Base-by-base conservation (phyloP, 192 early-diverging fungal genomes). In the Spinellus fusiger region DNA sequence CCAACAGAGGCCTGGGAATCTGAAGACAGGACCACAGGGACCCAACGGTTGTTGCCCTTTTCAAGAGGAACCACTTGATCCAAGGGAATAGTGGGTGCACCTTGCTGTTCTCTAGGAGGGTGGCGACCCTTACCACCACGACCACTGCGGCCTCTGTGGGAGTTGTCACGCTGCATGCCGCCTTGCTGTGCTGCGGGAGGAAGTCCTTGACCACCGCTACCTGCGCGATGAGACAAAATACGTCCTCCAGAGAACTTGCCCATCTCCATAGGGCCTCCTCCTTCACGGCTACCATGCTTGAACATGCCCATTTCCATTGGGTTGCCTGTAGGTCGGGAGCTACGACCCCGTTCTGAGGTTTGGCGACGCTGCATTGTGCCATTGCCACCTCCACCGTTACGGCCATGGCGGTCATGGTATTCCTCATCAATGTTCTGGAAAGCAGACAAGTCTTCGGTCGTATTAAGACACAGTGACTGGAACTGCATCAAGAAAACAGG, bases 21-120 rank as follows among this genome's bases (percentile, higher is more conserved):
- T 6, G 58, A 49, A 0, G 58, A 18, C 2, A 54, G 13, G 0
- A 60, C 74, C 34, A 58, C 74, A 16, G 90, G 84, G 12, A 71
- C 74, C 87, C 96, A 98, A 18, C 93, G 89, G 64, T 90, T 86
- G 59, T 93, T 89, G 35, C 81, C 76, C 74, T 85, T 84, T 63
- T 87, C 86, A 53, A 96, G 77, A 54, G 91, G 90, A 71, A 87
- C 86, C 60, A 93, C 72, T 56, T 82, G 83, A 20, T 84, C 80
- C 20, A 78, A 62, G 38, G 75, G 74, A 49, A 80, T 78, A 2
- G 80, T 82, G 13, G 73, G 69, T 5, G 60, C 75, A 61, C 73
- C 73, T 15, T 49, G 64, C 28, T 77, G 73, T 56, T 77, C 68
- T 46, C 59, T 55, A 37, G 53, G 37, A 44, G 49, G 57, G 67